These are phyloP conservation scores for Starmerella apicola DNA, from an alignment of 805 yeast species.

Conservation along the genomic window DNA sequence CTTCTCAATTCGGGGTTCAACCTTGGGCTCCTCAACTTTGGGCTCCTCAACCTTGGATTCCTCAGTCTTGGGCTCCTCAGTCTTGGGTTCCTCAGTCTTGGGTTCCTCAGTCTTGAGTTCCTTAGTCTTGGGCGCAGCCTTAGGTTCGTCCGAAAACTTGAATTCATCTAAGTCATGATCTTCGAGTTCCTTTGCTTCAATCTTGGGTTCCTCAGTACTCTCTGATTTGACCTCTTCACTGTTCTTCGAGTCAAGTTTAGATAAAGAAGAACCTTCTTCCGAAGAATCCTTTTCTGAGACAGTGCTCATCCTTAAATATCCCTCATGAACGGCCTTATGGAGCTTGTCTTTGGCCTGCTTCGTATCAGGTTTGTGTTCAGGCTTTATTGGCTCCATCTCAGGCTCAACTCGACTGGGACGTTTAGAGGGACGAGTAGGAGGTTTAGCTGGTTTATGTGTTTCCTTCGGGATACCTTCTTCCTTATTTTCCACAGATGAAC, in stretches of 20 bases:
- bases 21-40: background rate
- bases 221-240: background rate
- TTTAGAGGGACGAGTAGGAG: too few relatives aligned
- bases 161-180: background rate
- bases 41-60: constrained; percentile 1
- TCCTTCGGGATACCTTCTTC: too few relatives aligned
- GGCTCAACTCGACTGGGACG: background rate
- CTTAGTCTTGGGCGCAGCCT: background rate
- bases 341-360: background rate
- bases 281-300: too few relatives aligned
- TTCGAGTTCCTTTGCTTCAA: background rate
- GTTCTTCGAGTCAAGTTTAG: too few relatives aligned
- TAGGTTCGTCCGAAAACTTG: background rate
- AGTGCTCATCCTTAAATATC: too few relatives aligned
- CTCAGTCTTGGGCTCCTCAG: constrained; percentile 3
- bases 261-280: too few relatives aligned
- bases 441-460: too few relatives aligned
- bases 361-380: background rate
- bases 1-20: background rate
- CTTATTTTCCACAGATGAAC: too few relatives aligned
- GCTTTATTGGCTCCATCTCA: background rate
- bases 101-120: constrained; percentile 2
- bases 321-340: constrained; percentile 1
- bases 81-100: background rate
- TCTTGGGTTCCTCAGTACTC: background rate